Conservation (phyloP, 2,329 filamentous ascomycete genomes). For the Aspergillus sp. region DNA sequence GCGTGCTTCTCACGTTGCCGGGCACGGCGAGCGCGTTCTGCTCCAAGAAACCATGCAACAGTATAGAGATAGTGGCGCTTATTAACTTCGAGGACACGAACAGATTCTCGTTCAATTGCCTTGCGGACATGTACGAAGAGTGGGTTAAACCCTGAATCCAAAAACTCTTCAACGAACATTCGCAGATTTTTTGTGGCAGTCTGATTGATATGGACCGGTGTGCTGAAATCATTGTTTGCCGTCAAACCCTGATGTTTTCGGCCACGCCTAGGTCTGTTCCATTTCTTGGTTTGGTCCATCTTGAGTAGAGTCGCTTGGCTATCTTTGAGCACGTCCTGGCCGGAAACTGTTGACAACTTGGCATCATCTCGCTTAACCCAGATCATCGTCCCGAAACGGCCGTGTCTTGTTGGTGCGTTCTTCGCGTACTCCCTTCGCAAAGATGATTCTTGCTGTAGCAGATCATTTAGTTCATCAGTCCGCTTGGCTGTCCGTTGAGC, state of each 20-base stretch:
- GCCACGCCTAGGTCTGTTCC: conserved; percentile 72
- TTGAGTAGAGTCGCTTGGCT: conserved; percentile 73
- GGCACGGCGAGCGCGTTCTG: conserved; percentile 71
- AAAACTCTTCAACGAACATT: conserved; percentile 84
- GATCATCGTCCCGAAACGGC: conserved; percentile 94
- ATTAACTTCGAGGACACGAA: conserved; percentile 76
- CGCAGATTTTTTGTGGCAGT: conserved; percentile 75
- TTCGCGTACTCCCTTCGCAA: conserved; percentile 76
- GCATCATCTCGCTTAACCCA: conserved; percentile 89
- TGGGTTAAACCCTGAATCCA: conserved; percentile 94
- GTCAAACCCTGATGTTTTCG: conserved; percentile 63
- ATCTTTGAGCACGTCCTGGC: conserved; percentile 79
- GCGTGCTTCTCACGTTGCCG: conserved; percentile 55
- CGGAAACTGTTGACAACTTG: conserved; percentile 81
- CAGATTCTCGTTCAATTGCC: conserved; percentile 84
- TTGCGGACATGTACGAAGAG: conserved; percentile 81
- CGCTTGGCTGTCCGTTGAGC: conserved; percentile 68
- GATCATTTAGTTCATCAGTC: conserved; percentile 68
- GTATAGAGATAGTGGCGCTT: conserved; percentile 88
- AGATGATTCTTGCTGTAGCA: conserved; percentile 81
- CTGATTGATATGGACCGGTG: conserved; percentile 66
- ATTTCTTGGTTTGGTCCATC: conserved; percentile 89
- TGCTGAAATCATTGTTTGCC: conserved; percentile 69
- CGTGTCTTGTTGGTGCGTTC: conserved; percentile 81
- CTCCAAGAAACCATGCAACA: conserved; percentile 87